phyloP scores from a whole-genome alignment of 352 stramenopile genomes.

The Achlya hypogyna region DNA sequence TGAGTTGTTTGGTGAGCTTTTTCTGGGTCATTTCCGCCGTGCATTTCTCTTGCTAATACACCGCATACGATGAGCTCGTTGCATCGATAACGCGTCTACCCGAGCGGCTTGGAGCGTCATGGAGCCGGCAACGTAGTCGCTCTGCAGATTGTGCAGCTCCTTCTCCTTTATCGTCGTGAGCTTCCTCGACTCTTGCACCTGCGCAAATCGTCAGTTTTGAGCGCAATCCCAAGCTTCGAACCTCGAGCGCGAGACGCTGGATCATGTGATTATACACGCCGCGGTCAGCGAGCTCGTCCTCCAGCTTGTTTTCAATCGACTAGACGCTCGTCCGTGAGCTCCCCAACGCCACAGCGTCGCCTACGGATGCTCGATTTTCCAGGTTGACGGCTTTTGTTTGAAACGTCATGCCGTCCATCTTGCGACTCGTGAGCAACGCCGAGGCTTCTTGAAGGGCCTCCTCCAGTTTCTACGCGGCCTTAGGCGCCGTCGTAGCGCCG shows the following conservation, averaged over 20 bases:
- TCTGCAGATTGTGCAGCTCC: slow-evolving; percentile 38
- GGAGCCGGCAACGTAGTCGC: slow-evolving; percentile 48
- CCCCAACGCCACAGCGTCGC: not conserved
- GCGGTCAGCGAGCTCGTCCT: slow-evolving; percentile 56
- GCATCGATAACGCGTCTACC: too few species aligned
- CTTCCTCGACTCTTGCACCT: slow-evolving; percentile 42
- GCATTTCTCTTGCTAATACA: slow-evolving; percentile 52
- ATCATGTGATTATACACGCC: slow-evolving; percentile 82
- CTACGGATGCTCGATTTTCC: slow-evolving; percentile 67
- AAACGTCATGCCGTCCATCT: slow-evolving; percentile 49
- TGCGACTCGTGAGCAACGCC: slow-evolving; percentile 22
- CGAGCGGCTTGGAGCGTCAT: slow-evolving; percentile 40
- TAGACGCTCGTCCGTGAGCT: slow-evolving; percentile 16
- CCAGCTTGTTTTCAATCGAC: slow-evolving; percentile 70
- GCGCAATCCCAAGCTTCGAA: not conserved
- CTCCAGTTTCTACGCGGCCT: slow-evolving; percentile 39
- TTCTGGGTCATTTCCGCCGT: slow-evolving; percentile 52
- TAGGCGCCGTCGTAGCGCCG: not conserved
- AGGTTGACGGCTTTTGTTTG: slow-evolving; percentile 56
- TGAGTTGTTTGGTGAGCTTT: slow-evolving; percentile 51
- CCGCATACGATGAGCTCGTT: too few species aligned
- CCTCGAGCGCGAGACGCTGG: slow-evolving; percentile 50
- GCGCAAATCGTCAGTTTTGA: not conserved
- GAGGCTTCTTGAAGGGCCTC: slow-evolving; percentile 45
- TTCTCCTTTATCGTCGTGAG: slow-evolving; percentile 53